phyloP scores from a whole-genome alignment of 2,329 filamentous ascomycete genomes.

The Cadophora luteo-olivacea region DNA sequence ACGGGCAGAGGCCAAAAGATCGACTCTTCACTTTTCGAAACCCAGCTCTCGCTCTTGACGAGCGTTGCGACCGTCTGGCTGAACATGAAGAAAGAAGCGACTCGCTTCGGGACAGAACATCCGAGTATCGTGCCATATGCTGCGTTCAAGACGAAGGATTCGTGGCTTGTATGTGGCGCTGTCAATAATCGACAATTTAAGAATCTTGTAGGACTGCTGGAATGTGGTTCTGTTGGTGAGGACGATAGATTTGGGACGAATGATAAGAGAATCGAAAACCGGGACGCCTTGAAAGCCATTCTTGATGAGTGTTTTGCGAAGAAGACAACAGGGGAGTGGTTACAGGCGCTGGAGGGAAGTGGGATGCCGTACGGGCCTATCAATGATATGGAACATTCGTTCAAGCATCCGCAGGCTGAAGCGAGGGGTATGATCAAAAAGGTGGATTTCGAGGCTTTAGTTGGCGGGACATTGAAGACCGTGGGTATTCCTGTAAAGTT shows the following conservation, averaged over 20 bases:
- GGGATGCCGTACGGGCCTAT: conserved; percentile 55
- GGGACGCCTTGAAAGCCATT: conserved; percentile 46
- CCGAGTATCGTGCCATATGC: conserved; percentile 56
- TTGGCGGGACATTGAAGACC: conserved; percentile 11
- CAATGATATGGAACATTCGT: conserved; percentile 52
- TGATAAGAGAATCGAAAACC: conserved; percentile 46
- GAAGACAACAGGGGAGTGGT: conserved; percentile 51
- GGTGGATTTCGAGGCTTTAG: conserved; percentile 30
- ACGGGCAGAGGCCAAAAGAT: conserved; percentile 52
- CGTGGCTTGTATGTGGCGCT: conserved; percentile 44
- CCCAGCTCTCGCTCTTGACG: conserved; percentile 49
- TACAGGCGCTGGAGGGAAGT: conserved; percentile 48
- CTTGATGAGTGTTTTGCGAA: conserved; percentile 45
- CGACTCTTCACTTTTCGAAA: conserved; percentile 54
- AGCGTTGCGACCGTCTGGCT: conserved; percentile 50
- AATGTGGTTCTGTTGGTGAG: conserved; percentile 30
- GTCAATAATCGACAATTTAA: conserved; percentile 48
- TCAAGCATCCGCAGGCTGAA: conserved; percentile 51
- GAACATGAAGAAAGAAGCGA: conserved; percentile 49
- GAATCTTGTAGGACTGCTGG: conserved; percentile 42
- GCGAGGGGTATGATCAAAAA: conserved; percentile 49
- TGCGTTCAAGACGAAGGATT: conserved; percentile 49
- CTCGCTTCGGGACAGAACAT: conserved; percentile 54
- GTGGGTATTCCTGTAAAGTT: conserved; percentile 46
- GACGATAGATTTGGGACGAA: conserved; percentile 46